Conservation (phyloP, 2,329 filamentous ascomycete genomes). For the Chrysoporthe puriensis region DNA sequence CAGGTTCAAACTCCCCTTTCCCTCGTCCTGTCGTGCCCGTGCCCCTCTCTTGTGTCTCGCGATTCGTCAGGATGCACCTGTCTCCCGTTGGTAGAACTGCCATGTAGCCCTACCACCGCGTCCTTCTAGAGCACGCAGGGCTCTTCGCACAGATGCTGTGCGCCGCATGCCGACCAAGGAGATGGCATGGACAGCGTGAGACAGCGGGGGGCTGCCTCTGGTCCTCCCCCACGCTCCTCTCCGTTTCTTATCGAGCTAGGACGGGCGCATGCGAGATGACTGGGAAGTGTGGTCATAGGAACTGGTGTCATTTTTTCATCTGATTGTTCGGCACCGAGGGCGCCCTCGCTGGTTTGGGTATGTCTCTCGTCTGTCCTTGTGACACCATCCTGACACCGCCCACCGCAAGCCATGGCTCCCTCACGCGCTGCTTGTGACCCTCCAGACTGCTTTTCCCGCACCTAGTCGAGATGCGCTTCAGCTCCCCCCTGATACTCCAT, state of each 20-base stretch:
- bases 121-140: background rate
- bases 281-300: background rate
- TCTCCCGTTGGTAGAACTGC: background rate
- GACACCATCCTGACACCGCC: constrained; percentile 17
- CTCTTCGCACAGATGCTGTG: background rate
- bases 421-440: background rate
- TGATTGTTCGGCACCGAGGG: constrained; percentile 4
- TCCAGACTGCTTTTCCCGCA: background rate
- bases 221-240: background rate
- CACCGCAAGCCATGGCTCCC: constrained; percentile 3
- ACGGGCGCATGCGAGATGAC: constrained; percentile 1
- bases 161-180: background rate
- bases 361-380: constrained; percentile 16
- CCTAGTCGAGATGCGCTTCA: background rate
- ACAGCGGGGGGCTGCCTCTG: background rate
- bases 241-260: background rate
- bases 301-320: constrained; percentile 10
- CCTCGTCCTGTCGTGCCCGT: background rate
- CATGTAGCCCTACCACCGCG: background rate
- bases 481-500: background rate
- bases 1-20: constrained; percentile 3
- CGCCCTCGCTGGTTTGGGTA: background rate
- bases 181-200: background rate
- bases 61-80: background rate
- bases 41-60: background rate